phyloP scores from a whole-genome alignment of 2,329 filamentous ascomycete species.

The Parascedosporium putredinis region DNA sequence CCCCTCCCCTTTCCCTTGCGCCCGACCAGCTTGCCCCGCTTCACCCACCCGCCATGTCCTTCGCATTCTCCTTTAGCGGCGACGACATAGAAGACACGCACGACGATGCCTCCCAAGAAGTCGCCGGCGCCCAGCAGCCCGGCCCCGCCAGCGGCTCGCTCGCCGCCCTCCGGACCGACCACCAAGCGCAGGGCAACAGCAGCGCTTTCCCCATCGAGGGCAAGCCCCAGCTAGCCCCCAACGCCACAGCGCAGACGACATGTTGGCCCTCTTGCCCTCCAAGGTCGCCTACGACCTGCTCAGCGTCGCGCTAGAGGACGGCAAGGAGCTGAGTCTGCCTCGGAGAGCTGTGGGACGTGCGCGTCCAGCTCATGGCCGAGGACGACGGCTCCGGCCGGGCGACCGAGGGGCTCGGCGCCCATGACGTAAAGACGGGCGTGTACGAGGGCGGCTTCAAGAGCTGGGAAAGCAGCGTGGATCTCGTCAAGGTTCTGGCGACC shows the following conservation, averaged over 20 bases:
- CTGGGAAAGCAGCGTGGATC: conserved; percentile 76
- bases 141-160: conserved; percentile 10
- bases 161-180: conserved; percentile 15
- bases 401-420: conserved; percentile 47
- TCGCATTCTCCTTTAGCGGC: conserved; percentile 52
- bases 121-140: conserved; percentile 14
- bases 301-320: conserved; percentile 48
- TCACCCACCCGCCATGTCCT: conserved; percentile 33
- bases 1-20: too few relatives aligned
- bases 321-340: conserved; percentile 45
- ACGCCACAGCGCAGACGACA: conserved; percentile 36
- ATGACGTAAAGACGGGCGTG: conserved; percentile 70
- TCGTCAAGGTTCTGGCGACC: conserved; percentile 55
- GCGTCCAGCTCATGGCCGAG: conserved; percentile 71
- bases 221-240: conserved; percentile 46
- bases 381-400: conserved; percentile 34
- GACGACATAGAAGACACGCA: conserved; percentile 54
- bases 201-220: conserved; percentile 52
- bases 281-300: conserved; percentile 62
- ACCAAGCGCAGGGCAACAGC: conserved; percentile 18
- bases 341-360: conserved; percentile 75
- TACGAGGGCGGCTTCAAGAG: conserved; percentile 87
- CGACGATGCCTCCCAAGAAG: too few relatives aligned
- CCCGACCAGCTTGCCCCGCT: too few relatives aligned
- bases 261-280: conserved; percentile 55